phyloP scores from a whole-genome alignment of 805 yeast genomes.

The Torulaspora quercuum region DNA sequence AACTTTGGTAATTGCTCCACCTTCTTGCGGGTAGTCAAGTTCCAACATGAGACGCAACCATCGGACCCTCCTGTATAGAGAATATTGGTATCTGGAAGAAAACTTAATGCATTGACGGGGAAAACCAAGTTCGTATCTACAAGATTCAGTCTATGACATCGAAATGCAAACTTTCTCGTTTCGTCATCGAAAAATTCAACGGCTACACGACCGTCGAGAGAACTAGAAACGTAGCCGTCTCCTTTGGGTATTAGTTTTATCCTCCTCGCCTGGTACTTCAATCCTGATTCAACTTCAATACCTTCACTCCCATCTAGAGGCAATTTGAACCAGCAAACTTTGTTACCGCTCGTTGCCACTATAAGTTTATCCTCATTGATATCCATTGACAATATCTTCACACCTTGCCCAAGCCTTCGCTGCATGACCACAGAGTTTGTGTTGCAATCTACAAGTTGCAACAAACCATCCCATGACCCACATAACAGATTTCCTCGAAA shows the following conservation, averaged over 20 bases:
- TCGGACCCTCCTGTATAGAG: conserved; percentile 90
- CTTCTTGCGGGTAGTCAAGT: conserved; percentile 73
- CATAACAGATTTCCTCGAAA: conserved; percentile 37
- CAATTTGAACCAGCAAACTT: conserved; percentile 35
- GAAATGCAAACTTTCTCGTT: conserved; percentile 64
- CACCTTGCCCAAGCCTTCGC: conserved; percentile 13
- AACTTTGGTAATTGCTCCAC: conserved; percentile 63
- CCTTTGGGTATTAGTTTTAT: conserved; percentile 50
- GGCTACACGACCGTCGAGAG: conserved; percentile 80
- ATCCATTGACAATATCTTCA: conserved; percentile 55
- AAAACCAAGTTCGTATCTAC: conserved; percentile 56
- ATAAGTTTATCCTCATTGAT: conserved; percentile 44
- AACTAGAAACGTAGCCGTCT: conserved; percentile 61
- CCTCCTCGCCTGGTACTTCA: conserved; percentile 61
- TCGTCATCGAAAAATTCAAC: conserved; percentile 58
- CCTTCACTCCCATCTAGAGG: conserved; percentile 16
- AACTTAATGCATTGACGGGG: conserved; percentile 70
- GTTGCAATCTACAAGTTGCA: conserved; percentile 48
- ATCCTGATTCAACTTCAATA: conserved; percentile 50
- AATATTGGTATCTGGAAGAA: conserved; percentile 75
- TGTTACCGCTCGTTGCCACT: conserved; percentile 52
- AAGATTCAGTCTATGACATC: conserved; percentile 62
- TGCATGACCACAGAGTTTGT: conserved; percentile 16
- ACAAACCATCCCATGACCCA: conserved; percentile 60
- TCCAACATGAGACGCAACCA: conserved; percentile 88